Base-by-base conservation (phyloP, 768 basidiomycete genomes). In the Leucocoprinus birnbaumii region DNA sequence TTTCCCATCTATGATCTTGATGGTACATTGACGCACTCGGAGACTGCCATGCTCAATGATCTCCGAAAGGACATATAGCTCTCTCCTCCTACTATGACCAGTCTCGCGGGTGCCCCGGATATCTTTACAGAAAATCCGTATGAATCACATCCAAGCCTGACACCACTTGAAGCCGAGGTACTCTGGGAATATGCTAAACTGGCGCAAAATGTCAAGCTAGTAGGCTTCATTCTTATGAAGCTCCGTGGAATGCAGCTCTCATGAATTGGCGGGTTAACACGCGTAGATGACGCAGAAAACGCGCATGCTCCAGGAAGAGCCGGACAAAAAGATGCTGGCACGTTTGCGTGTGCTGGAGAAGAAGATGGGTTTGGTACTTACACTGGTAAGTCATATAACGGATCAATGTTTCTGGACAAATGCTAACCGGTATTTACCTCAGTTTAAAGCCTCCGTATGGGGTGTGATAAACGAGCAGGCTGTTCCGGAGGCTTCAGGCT, bases 381-480 rank as follows among this genome's bases (percentile, higher is more conserved):
- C 95, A 0, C 72, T 99, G 69, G 94, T 94, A 65, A 59, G 83
- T 72, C 10, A 19, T 16, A 3, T 44, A 18, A 42, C 31, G 37
- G 37, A 35, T 42, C 14, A 38, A 18, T 48, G 25, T 21, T 42
- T 31, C 37, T 53, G 27, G 19, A 37, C 46, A 6, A 14, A 35
- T 21, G 26, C 52, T 47, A 16, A 34, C 41, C 50, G 49, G 46
- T 31, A 22, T 49, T 26, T 38, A 3, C 38, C 56, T 5, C 61
- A 94, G 92, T 98, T 94, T 82, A 95, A 97, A 72, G 94, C 89
- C 0, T 96, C 95, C 10, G 93, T 96, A 1, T 96, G 94, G 93
- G 91, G 88, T 13, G 88, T 95, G 51, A 87, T 97, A 66, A 91
- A 88, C 66, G 87, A 91, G 62, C 87, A 89, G 62, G 80, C 82